Evolutionary conservation across 148 eudicot species (phyloP), one percentile per base, ranked within the genome.

Genomic region (Spergularia bocconei): DNA sequence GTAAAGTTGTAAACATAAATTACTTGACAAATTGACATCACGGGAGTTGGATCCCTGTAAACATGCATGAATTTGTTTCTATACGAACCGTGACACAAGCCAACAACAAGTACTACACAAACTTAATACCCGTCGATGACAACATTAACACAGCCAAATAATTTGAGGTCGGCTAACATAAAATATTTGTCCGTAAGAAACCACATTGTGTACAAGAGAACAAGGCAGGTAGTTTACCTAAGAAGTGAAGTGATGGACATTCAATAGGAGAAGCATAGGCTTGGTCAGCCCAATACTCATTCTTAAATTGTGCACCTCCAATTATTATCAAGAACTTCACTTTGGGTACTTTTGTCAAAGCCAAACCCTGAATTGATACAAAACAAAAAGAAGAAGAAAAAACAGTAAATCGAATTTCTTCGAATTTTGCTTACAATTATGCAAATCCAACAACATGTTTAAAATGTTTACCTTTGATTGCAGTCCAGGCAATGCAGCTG

Each of bases 401-500:
- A 48, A 60, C 23, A 8, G 10, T 44, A 44, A 73, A 7, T 73
- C 69, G 36, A 56, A 25, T 29, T 23, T 11, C 68, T 44, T 19
- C 51, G 7, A 57, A 25, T 23, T 5, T 72, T 13, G 6, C n/a
- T 5, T 44, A 44, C 20, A 58, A 13, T 60, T 67, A 19, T 53
- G 21, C 29, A 44, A 13, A 39, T 53, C 14, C 53, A 67, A 12
- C 33, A 69, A 21, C 56, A 13, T 12, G 5, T 4, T 29, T 7
- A 56, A 15, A 36, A 13, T 21, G 2, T 57, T 2, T 70, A 90
- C 98, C 88, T 87, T 77, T 2, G 85, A 85, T 79, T 92, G 98
- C 52, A 92, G 62, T 23, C 98, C 98, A 1, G 90, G 88, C 78
- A 92, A 82, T 19, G 92, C 95, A 79, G 90, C 97, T n/a, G 98